Base-by-base conservation (phyloP, 179 eudicot genomes). In the Amaranthus tricolor region DNA sequence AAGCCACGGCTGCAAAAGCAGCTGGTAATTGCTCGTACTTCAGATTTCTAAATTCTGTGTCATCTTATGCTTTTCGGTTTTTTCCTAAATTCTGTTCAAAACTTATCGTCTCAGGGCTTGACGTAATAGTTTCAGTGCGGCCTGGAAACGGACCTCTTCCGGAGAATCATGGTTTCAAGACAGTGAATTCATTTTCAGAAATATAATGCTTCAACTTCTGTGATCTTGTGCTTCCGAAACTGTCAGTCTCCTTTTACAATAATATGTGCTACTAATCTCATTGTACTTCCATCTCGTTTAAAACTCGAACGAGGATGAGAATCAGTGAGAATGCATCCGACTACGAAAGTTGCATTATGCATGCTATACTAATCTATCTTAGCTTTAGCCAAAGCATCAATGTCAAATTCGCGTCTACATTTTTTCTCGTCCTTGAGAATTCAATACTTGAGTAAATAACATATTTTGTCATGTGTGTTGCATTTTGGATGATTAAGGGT, bases 81-180 rank as follows among this genome's bases (percentile, higher is more conserved):
- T 51, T 11, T 56, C 40, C 61, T 53, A 70, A 6, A 21, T n/a
- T 12, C 1, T 47, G 31, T 56, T 60, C 17, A 20, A 40, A 16
- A 5, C n/a, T 52, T 16, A 14, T 72, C n/a, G 14, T 83, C 80
- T 80, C 94, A 93, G 99, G 99, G 71, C 81, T 91, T 84, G 95
- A 91, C 50, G 97, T 85, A 74, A 72, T 87, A 66, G 88, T 95
- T 56, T 93, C 99, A 45, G 62, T 95, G 65, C 86, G 99, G 50
- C 97, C 95, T 0, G 99, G 99, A 76, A 95, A 93, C 55, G 97
- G 83, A 58, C 89, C 93, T 74, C 90, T 95, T 55, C 97, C 97
- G 0, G 92, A 88, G 72, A 89, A 91, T 78, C 97, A 95, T 45
- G 97, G 95, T 52, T 89, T 93, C 78, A 85, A 78, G 86, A 88